Conservation (phyloP, 1,284 basidiomycete genomes). For the Trichosporon ovoides region DNA sequence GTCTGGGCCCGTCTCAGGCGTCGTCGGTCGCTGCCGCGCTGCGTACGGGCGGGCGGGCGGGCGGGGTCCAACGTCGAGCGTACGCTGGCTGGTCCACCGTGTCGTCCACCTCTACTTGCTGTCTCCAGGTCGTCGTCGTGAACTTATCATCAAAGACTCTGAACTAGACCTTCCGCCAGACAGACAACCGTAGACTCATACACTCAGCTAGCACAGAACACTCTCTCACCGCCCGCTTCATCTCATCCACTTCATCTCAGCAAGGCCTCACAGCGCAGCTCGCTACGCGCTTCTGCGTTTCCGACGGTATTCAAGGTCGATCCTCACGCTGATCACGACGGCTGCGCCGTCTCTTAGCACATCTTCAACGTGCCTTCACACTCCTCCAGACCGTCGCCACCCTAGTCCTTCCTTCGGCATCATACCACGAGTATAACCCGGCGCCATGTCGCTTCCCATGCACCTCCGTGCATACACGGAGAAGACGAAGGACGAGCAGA, state of each 20-base stretch:
- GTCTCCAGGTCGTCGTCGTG: neutral
- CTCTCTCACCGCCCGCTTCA: no score
- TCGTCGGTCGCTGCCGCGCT: neutral
- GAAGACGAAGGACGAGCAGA: slow-evolving; percentile 76
- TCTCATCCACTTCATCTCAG: no score
- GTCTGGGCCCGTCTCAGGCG: slow-evolving; percentile 1
- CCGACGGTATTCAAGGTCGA: neutral
- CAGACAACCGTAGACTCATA: neutral
- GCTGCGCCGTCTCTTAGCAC: neutral
- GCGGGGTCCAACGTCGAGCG: no score
- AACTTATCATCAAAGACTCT: neutral
- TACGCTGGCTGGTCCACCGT: no score
- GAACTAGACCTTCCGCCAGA: no score
- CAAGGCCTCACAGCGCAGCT: no score
- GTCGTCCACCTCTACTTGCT: neutral
- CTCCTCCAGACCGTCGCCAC: no score
- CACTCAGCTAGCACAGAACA: neutral
- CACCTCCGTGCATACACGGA: slow-evolving; percentile 85
- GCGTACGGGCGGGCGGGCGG: no score
- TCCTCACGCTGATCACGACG: no score
- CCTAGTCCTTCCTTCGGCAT: neutral
- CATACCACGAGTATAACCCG: neutral
- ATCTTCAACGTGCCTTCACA: neutral
- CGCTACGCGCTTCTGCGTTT: no score
- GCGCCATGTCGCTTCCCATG: slow-evolving; percentile 51